phyloP scores from a whole-genome alignment of 441 rosid species.

The Arabidopsis lyrata region DNA sequence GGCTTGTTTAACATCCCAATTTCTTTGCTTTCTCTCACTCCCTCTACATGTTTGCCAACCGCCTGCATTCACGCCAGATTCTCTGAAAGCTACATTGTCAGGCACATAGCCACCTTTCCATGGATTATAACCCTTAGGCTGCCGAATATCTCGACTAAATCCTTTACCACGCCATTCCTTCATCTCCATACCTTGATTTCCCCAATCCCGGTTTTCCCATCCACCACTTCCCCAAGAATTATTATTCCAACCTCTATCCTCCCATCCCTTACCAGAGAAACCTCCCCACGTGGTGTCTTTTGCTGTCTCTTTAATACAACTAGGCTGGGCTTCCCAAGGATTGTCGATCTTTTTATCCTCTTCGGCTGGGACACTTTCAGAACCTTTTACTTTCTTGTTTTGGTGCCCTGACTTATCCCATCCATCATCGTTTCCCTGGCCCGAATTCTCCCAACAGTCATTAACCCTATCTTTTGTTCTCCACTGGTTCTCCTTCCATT shows the following conservation, averaged over 20 bases:
- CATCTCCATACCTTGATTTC: too few species aligned
- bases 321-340: constrained; percentile 57
- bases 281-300: constrained; percentile 48
- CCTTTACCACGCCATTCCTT: constrained; percentile 18
- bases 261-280: constrained; percentile 46
- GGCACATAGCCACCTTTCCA: constrained; percentile 37
- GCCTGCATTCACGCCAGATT: constrained; percentile 37
- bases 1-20: constrained; percentile 38
- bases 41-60: constrained; percentile 43
- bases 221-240: constrained; percentile 37
- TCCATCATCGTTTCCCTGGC: constrained; percentile 43
- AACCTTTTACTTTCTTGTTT: constrained; percentile 43
- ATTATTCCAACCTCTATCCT: constrained; percentile 38
- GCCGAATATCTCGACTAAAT: constrained; percentile 35
- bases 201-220: constrained; percentile 8
- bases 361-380: constrained; percentile 35
- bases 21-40: constrained; percentile 34
- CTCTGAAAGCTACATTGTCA: constrained; percentile 41
- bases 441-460: constrained; percentile 22
- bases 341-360: constrained; percentile 36
- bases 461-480: neutral
- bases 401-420: constrained; percentile 40
- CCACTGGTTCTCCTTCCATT: neutral
- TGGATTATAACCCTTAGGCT: constrained; percentile 42
- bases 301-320: constrained; percentile 41